phyloP scores from a whole-genome alignment of 192 early-diverging fungal genomes.

The Umbelopsis sp. region DNA sequence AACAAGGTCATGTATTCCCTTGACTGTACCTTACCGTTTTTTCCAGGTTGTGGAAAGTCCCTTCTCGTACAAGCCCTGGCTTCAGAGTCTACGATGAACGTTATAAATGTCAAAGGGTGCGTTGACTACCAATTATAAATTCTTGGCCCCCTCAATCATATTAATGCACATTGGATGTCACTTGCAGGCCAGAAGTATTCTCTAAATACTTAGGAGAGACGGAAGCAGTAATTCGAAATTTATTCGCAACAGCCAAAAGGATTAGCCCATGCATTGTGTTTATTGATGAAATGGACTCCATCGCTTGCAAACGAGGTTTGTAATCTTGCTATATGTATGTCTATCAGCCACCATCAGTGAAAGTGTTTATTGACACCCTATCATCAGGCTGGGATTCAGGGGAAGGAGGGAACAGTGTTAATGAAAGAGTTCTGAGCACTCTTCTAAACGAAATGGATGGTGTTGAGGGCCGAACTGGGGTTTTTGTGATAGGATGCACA shows the following conservation, averaged over 20 bases:
- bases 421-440: slow-evolving; percentile 89
- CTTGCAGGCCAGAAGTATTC: slow-evolving; percentile 77
- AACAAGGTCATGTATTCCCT: neutral
- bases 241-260: slow-evolving; percentile 83
- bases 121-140: neutral
- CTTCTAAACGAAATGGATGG: slow-evolving; percentile 99
- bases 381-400: slow-evolving; percentile 42
- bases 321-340: neutral
- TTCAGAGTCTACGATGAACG: slow-evolving; percentile 77
- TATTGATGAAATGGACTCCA: slow-evolving; percentile 92
- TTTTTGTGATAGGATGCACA: slow-evolving; percentile 92
- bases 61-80: slow-evolving; percentile 79
- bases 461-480: slow-evolving; percentile 79
- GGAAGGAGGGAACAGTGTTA: slow-evolving; percentile 73
- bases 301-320: slow-evolving; percentile 81
- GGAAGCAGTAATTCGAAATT: slow-evolving; percentile 73
- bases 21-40: slow-evolving; percentile 8
- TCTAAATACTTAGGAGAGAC: slow-evolving; percentile 97
- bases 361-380: neutral
- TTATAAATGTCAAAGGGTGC: slow-evolving; percentile 83
- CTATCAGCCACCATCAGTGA: neutral
- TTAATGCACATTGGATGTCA: neutral
- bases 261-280: slow-evolving; percentile 93
- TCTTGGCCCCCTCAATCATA: neutral
- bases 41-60: slow-evolving; percentile 89